Conservation (phyloP, 257 asterid species). For the Przewalskia tangutica region DNA sequence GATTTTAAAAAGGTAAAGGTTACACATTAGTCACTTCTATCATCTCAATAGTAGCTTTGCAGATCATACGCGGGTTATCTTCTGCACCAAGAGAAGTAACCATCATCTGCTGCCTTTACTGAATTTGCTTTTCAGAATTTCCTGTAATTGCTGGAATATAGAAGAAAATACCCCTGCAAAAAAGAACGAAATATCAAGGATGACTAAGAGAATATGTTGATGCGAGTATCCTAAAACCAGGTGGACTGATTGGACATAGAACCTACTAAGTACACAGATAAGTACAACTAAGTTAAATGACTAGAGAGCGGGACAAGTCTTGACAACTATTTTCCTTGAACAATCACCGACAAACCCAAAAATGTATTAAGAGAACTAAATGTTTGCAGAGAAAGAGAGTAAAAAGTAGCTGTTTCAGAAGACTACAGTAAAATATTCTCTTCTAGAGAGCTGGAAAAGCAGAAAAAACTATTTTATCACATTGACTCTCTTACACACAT, state of each 20-base stretch:
- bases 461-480: background rate
- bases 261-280: background rate
- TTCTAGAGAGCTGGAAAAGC: background rate
- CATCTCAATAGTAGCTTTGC: background rate
- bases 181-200: background rate
- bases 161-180: constrained; percentile 44
- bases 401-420: background rate
- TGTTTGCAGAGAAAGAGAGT: background rate
- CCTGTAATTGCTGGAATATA: constrained; percentile 48
- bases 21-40: background rate
- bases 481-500: no score
- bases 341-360: background rate
- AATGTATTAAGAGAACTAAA: no score
- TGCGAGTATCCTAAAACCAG: background rate
- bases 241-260: background rate
- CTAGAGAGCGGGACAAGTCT: background rate
- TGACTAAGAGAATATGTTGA: background rate
- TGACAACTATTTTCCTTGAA: background rate
- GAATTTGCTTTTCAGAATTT: constrained; percentile 31
- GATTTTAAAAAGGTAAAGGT: background rate
- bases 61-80: background rate
- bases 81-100: background rate
- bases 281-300: background rate
- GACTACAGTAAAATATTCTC: background rate
- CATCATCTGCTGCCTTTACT: constrained; percentile 21